Evolutionary conservation across 2,329 filamentous ascomycete species (phyloP), one percentile per base, ranked within the genome.

Genomic region (Trichocomaceae sp.): DNA sequence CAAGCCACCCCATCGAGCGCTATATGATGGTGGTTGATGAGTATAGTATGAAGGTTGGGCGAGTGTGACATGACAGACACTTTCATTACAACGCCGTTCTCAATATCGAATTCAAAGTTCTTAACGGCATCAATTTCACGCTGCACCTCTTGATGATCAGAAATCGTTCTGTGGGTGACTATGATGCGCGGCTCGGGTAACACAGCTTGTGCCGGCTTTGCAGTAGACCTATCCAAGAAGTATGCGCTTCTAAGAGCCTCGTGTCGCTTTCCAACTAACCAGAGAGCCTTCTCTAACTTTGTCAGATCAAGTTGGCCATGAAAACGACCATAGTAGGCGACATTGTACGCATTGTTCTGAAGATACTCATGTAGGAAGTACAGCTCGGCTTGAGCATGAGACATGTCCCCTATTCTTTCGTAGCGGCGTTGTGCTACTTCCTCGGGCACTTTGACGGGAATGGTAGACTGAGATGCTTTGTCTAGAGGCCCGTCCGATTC

Each of bases 1-100:
- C 69, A 67, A 44, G 74, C 74, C 35, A 70, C 49, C 1, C 73
- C 76, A 55, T 81, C 79, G 64, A 80, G 69, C 35, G 66, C 59
- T 31, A 81, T 79, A 58, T 80, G 77, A 52, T 79, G 77, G 42
- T 66, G 67, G 0, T 62, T 61, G 15, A 81, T 20, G 0, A 81
- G n/a, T 5, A 79, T 57, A 52, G 62, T 71, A 57, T 77, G 70
- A 0, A 56, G 39, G 58, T 61, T 2, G 63, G 55, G 23, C 0
- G 66, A 67, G 10, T 66, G 61, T 0, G 72, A 62, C 3, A 80
- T 61, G 0, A 78, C 61, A 0, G 42, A 8, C 0, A 60, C 33
- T 2, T 51, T 47, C 9, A 60, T 47, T 2, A 17, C 20, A 26
- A 71, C 56, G 9, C 72, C 70, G 5, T 53, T 59, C 20, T 63